Evolutionary conservation across 345 rosid species (phyloP).

Genomic region (Microthlaspi erraticum): DNA sequence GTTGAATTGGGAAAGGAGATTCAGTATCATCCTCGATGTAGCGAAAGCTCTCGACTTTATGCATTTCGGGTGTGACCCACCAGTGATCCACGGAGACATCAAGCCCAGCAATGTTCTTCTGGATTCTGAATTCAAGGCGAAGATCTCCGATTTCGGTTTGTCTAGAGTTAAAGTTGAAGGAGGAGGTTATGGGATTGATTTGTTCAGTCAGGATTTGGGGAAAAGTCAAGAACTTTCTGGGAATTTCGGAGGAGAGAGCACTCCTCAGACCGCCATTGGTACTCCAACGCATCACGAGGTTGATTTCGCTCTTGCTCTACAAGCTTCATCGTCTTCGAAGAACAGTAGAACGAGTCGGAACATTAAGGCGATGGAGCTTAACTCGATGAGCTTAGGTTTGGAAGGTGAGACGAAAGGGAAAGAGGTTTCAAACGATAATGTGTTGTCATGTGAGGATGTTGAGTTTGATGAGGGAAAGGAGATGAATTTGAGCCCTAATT

Average conservation of each 20-base stretch:
- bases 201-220: slow-evolving; percentile 86
- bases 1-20: slow-evolving; percentile 82
- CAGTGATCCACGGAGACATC: slow-evolving; percentile 94
- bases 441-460: slow-evolving; percentile 41
- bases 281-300: slow-evolving; percentile 73
- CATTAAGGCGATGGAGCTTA: slow-evolving; percentile 63
- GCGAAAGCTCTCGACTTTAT: slow-evolving; percentile 83
- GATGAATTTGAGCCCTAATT: slow-evolving; percentile 53
- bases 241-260: slow-evolving; percentile 57
- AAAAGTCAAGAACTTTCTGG: slow-evolving; percentile 84
- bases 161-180: slow-evolving; percentile 88
- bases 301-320: slow-evolving; percentile 90
- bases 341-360: slow-evolving; percentile 62
- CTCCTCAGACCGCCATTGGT: slow-evolving; percentile 53
- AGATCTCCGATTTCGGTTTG: slow-evolving; percentile 92
- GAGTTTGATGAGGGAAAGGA: slow-evolving; percentile 66
- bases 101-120: slow-evolving; percentile 96
- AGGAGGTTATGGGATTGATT: slow-evolving; percentile 74
- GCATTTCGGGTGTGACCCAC: slow-evolving; percentile 92
- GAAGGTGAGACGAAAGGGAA: slow-evolving; percentile 75
- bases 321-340: slow-evolving; percentile 91
- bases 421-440: slow-evolving; percentile 57
- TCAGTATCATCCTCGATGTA: slow-evolving; percentile 73
- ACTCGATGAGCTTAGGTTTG: slow-evolving; percentile 50
- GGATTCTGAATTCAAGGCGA: slow-evolving; percentile 80